These are phyloP conservation scores for Aspergillus nomiae DNA, from an alignment of 2,329 filamentous ascomycete genomes.

Conservation along the genomic window DNA sequence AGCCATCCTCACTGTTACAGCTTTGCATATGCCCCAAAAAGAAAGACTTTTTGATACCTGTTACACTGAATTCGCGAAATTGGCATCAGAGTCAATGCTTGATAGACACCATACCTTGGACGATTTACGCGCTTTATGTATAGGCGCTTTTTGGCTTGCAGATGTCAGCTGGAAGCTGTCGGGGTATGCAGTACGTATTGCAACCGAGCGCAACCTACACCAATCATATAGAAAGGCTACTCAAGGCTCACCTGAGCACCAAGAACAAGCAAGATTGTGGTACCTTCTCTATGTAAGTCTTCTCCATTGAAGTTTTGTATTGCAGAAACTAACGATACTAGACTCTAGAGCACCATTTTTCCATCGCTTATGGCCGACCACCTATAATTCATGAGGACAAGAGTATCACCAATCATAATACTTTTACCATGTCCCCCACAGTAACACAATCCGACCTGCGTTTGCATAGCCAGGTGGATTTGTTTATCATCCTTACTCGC, in stretches of 20 bases:
- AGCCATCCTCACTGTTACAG: constrained; percentile 53
- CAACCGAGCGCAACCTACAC: constrained; percentile 46
- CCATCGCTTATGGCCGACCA: constrained; percentile 47
- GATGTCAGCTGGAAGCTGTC: constrained; percentile 54
- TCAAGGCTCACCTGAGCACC: constrained; percentile 39
- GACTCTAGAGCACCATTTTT: constrained; percentile 48
- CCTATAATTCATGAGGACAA: constrained; percentile 46
- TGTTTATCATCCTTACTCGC: constrained; percentile 48
- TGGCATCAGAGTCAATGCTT: constrained; percentile 57
- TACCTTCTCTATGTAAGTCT: constrained; percentile 46
- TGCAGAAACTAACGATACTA: constrained; percentile 21
- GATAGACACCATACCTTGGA: constrained; percentile 54
- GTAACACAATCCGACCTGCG: constrained; percentile 38
- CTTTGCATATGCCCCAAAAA: constrained; percentile 52
- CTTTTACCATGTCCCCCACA: constrained; percentile 32
- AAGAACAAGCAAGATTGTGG: constrained; percentile 41
- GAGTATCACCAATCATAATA: constrained; percentile 40
- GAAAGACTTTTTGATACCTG: constrained; percentile 52
- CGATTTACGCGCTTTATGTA: constrained; percentile 55
- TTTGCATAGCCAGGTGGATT: constrained; percentile 45
- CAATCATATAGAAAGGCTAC: constrained; percentile 46
- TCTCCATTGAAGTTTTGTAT: neutral
- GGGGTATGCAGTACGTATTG: constrained; percentile 45
- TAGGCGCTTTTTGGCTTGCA: constrained; percentile 59
- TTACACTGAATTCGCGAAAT: constrained; percentile 53